phyloP scores from a whole-genome alignment of 108 stramenopile genomes.

The Nitzschia putrida region DNA sequence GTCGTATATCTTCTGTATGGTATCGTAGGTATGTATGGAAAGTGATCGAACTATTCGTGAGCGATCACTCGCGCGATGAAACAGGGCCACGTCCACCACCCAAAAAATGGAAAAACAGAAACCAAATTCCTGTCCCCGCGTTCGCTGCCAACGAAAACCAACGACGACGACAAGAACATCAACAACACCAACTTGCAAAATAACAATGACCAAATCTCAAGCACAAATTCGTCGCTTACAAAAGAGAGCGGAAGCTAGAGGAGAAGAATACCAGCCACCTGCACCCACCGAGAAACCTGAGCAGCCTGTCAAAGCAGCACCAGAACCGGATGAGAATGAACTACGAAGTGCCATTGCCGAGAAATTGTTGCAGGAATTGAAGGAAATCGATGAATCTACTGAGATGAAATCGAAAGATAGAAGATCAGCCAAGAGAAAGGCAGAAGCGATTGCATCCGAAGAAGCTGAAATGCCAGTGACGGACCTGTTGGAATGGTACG shows the following conservation, averaged over 20 bases:
- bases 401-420: constrained; percentile 67
- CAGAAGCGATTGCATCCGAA: constrained; percentile 71
- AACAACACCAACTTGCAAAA: too few species aligned
- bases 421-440: constrained; percentile 73
- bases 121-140: too few species aligned
- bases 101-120: too few species aligned
- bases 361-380: constrained; percentile 33
- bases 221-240: constrained; percentile 78
- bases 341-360: constrained; percentile 7
- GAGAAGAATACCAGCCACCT: constrained; percentile 55
- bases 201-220: constrained; percentile 48
- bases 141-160: too few species aligned
- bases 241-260: constrained; percentile 69
- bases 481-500: constrained; percentile 46
- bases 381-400: constrained; percentile 44
- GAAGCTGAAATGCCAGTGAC: constrained; percentile 43
- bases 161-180: too few species aligned
- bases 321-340: constrained; percentile 13
- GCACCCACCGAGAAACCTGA: not conserved
- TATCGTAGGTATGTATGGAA: too few species aligned
- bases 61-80: too few species aligned
- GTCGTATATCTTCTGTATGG: too few species aligned
- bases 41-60: too few species aligned
- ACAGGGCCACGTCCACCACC: too few species aligned
- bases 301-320: constrained; percentile 16